Evolutionary conservation across 1,284 basidiomycete species (phyloP).

Genomic region (Apiotrichum domesticum): DNA sequence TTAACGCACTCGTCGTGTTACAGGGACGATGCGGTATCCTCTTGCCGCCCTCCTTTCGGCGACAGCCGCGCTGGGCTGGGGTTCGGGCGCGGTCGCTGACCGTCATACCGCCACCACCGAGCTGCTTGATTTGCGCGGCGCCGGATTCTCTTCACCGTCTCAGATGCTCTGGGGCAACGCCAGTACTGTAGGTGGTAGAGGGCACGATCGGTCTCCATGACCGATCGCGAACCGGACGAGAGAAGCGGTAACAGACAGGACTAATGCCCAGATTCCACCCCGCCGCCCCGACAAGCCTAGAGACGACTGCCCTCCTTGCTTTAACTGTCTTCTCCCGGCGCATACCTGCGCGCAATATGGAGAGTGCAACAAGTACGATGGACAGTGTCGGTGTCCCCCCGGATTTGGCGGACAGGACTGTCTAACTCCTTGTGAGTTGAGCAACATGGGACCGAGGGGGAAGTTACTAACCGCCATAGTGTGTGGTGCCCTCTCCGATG

Average conservation of each 20-base stretch:
- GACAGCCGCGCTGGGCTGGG: background rate
- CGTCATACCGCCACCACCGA: constrained; percentile 7
- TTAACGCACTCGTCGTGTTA: too few species aligned
- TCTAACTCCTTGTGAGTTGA: constrained; percentile 64
- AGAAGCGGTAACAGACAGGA: too few species aligned
- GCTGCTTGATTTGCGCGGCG: constrained; percentile 17
- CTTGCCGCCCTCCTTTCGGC: background rate
- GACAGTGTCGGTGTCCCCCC: constrained; percentile 81
- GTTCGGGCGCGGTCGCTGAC: background rate
- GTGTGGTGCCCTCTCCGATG: constrained; percentile 87
- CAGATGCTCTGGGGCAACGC: background rate
- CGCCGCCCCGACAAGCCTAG: constrained; percentile 10
- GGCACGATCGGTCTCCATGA: too few species aligned
- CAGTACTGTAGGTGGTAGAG: constrained; percentile 1
- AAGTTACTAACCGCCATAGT: constrained; percentile 49
- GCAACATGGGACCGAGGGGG: background rate
- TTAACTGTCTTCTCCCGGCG: constrained; percentile 76
- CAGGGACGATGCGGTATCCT: background rate
- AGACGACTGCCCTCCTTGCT: constrained; percentile 55
- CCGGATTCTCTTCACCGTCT: background rate
- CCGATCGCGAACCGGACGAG: too few species aligned
- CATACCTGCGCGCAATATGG: constrained; percentile 82
- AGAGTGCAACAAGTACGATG: constrained; percentile 77
- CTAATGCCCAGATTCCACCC: constrained; percentile 20
- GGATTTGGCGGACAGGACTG: constrained; percentile 91